Evolutionary conservation across 371 early-diverging fungal species (phyloP).

Genomic region (Amoeboaphelidium protococcarum): DNA sequence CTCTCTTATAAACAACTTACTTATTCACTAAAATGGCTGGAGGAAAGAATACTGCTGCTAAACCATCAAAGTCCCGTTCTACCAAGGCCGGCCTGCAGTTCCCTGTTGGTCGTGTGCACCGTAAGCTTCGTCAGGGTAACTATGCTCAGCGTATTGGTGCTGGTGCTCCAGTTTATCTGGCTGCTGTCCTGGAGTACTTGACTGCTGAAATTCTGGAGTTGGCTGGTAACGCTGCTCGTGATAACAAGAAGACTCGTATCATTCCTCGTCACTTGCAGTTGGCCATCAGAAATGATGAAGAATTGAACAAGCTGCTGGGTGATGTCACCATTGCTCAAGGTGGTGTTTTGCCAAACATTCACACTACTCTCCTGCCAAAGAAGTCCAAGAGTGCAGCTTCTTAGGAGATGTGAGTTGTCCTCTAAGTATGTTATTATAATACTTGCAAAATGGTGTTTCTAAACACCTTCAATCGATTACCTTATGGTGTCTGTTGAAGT

Average conservation of each 20-base stretch:
- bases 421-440: too few relatives aligned
- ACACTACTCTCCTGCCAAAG: constrained; percentile 34
- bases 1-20: too few relatives aligned
- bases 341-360: constrained; percentile 63
- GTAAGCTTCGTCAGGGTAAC: constrained; percentile 79
- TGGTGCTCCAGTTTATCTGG: constrained; percentile 79
- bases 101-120: constrained; percentile 90
- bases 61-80: constrained; percentile 1
- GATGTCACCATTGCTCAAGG: constrained; percentile 65
- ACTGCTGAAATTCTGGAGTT: constrained; percentile 88
- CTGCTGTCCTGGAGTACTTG: constrained; percentile 85
- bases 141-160: constrained; percentile 78
- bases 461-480: too few relatives aligned
- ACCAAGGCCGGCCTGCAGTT: constrained; percentile 17
- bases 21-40: too few relatives aligned
- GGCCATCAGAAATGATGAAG: constrained; percentile 87
- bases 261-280: constrained; percentile 68
- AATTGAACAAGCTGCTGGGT: constrained; percentile 77
- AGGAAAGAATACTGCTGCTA: too few relatives aligned
- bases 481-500: too few relatives aligned
- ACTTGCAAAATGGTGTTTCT: too few relatives aligned
- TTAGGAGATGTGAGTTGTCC: too few relatives aligned
- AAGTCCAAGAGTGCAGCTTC: constrained; percentile 21
- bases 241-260: constrained; percentile 83
- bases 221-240: constrained; percentile 84